Conservation (phyloP, 169 alveolate species). For the Plasmodium malariae region DNA sequence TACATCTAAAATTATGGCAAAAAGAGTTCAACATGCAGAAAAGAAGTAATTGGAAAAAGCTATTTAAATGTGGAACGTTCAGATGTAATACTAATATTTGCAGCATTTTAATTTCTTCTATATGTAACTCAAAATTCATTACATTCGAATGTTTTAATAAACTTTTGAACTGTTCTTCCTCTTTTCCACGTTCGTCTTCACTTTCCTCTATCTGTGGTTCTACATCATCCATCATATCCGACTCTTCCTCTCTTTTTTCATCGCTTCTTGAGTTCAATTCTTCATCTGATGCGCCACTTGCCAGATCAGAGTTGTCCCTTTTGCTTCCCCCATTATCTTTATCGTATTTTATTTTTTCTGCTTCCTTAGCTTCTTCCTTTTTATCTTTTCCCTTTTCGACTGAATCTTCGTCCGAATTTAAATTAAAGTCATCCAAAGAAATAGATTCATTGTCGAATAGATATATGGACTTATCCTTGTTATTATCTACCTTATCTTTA, state of each 20-base stretch:
- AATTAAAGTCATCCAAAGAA: constrained; percentile 68
- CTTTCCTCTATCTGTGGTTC: not conserved
- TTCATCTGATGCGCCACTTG: not conserved
- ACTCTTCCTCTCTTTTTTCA: not conserved
- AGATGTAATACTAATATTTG: constrained; percentile 60
- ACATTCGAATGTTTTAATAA: constrained; percentile 26
- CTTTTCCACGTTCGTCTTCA: constrained; percentile 13
- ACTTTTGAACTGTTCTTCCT: constrained; percentile 9
- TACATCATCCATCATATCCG: not conserved
- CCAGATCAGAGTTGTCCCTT: not conserved
- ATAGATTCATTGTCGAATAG: constrained; percentile 39
- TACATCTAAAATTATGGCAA: not conserved
- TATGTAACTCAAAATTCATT: constrained; percentile 24
- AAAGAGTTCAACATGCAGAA: constrained; percentile 63
- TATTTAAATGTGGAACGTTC: constrained; percentile 41
- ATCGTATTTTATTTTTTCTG: not conserved
- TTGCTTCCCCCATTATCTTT: not conserved
- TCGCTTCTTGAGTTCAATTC: not conserved
- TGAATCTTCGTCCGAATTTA: constrained; percentile 38
- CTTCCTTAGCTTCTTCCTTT: not conserved
- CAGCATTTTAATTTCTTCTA: constrained; percentile 41
- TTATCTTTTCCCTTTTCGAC: constrained; percentile 4
- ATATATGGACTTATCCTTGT: constrained; percentile 48
- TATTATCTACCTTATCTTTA: not conserved
- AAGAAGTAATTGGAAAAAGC: constrained; percentile 45